phyloP scores from a whole-genome alignment of 2,329 filamentous ascomycete species.

The Talaromyces sp. region DNA sequence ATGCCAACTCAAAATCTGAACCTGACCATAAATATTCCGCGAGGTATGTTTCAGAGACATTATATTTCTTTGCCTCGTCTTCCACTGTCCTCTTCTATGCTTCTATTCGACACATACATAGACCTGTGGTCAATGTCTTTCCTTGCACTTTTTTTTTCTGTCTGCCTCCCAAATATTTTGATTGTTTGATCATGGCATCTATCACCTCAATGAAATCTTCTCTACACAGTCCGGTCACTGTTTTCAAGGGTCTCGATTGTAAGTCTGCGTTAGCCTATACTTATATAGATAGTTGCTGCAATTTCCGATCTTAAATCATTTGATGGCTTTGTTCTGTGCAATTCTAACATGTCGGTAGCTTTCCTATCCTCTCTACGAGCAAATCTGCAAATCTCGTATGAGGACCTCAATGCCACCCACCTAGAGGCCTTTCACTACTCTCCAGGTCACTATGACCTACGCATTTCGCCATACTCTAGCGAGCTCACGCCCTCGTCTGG shows the following conservation, averaged over 20 bases:
- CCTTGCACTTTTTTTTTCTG: background rate
- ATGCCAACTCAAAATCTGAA: slow-evolving; percentile 10
- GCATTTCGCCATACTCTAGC: slow-evolving; percentile 15
- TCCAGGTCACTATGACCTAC: slow-evolving; percentile 21
- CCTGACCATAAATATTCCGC: slow-evolving; percentile 10
- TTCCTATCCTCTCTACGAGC: slow-evolving; percentile 80
- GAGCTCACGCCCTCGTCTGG: slow-evolving; percentile 12
- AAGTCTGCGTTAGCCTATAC: background rate
- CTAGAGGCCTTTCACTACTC: slow-evolving; percentile 30
- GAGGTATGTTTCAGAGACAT: slow-evolving; percentile 6
- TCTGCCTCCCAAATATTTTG: background rate
- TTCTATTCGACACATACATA: background rate
- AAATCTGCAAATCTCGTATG: slow-evolving; percentile 66
- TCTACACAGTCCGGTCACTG: slow-evolving; percentile 14
- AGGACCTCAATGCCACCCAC: slow-evolving; percentile 40
- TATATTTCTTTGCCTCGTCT: background rate
- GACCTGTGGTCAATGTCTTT: background rate
- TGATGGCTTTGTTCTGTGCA: background rate
- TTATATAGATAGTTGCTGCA: background rate
- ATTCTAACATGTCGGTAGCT: slow-evolving; percentile 48
- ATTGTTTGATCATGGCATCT: slow-evolving; percentile 3
- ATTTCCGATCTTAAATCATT: background rate
- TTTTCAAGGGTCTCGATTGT: slow-evolving; percentile 17
- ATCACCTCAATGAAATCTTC: slow-evolving; percentile 12
- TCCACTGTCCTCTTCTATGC: background rate